Base-by-base conservation (phyloP, 2,329 filamentous ascomycete species). In the Ambrosiella xylebori region DNA sequence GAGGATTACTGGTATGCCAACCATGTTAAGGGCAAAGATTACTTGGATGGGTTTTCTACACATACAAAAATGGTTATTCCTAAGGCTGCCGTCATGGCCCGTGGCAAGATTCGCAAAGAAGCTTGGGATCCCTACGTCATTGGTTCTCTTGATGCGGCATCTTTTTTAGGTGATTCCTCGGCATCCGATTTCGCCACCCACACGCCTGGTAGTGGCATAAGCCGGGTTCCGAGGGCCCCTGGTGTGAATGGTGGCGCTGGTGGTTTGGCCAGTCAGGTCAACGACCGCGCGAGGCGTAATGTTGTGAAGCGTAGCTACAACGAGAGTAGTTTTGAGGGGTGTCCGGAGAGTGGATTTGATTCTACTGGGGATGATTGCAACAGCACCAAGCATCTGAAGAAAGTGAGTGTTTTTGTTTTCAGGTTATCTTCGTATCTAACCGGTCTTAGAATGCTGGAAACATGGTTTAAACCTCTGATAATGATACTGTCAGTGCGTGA, bases 251-350 rank as follows among this genome's bases (percentile, higher is more conserved):
- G 45, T 50, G 51, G 50, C 57, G 5, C 38, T 57, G n/a, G 44
- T 47, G 44, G 44, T 8, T 47, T 47, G 44, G 44, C 44, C n/a
- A 15, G 11, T 47, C 51, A 58, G n/a, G n/a, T 47, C 4, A 47
- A 47, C 44, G 55, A 53, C 17, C 75, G 85, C 57, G 80, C 84
- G 39, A 81, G 83, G 64, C 77, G 86, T 53, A 73, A 75, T 58
- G 76, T 79, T 61, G 87, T 85, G 72, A 89, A 89, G 74, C 78
- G 86, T 53, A 79, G 82, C 62, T 90, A 89, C 66, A 81, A 83
- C 44, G 86, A 90, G 62, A 78, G 76, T 64, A 86, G 82, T 64
- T 90, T 79, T 65, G 81, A 85, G 64, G 85, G 86, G 47, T 89
- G 89, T 65, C 78, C 80, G 50, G 84, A 88, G 63, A 82, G 82